Conservation (phyloP, 2,329 filamentous ascomycete species). For the Pseudonectria foliicola region DNA sequence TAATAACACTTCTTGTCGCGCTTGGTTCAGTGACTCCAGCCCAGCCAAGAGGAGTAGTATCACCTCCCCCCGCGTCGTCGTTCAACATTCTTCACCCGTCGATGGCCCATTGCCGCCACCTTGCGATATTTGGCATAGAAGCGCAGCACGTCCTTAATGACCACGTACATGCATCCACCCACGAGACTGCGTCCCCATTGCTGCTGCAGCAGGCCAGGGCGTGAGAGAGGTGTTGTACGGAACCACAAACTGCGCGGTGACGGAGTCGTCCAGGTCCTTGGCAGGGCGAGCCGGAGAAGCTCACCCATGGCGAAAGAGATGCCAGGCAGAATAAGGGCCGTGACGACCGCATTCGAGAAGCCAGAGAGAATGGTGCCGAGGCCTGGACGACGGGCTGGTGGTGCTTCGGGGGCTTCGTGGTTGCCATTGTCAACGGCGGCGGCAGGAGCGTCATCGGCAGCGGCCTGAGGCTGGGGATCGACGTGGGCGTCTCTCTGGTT, state of each 20-base stretch:
- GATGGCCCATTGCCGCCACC: conserved; percentile 47
- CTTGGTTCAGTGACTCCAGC: not conserved
- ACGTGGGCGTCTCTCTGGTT: too few species aligned
- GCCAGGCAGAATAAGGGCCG: conserved; percentile 67
- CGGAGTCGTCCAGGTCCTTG: conserved; percentile 56
- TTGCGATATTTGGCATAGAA: conserved; percentile 59
- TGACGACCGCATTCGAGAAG: conserved; percentile 43
- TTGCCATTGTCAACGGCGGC: conserved; percentile 13
- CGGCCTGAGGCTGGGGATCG: not conserved
- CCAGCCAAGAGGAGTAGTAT: conserved; percentile 1
- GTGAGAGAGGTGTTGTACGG: conserved; percentile 21
- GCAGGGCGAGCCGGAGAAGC: conserved; percentile 60
- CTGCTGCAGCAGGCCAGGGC: conserved; percentile 66
- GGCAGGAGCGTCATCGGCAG: not conserved
- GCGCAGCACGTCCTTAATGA: conserved; percentile 62
- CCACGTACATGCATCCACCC: conserved; percentile 81
- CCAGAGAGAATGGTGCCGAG: conserved; percentile 32
- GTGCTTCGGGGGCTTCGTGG: conserved; percentile 28
- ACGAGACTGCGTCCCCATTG: conserved; percentile 85
- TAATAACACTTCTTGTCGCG: conserved; percentile 6
- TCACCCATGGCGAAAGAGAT: conserved; percentile 76
- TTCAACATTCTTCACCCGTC: conserved; percentile 47
- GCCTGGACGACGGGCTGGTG: conserved; percentile 27
- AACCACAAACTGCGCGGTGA: conserved; percentile 22
- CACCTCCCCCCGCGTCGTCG: conserved; percentile 34